Evolutionary conservation across 2,329 filamentous ascomycete genomes (phyloP), one percentile per base, ranked within the genome.

Genomic region (Alternaria ventricosa): DNA sequence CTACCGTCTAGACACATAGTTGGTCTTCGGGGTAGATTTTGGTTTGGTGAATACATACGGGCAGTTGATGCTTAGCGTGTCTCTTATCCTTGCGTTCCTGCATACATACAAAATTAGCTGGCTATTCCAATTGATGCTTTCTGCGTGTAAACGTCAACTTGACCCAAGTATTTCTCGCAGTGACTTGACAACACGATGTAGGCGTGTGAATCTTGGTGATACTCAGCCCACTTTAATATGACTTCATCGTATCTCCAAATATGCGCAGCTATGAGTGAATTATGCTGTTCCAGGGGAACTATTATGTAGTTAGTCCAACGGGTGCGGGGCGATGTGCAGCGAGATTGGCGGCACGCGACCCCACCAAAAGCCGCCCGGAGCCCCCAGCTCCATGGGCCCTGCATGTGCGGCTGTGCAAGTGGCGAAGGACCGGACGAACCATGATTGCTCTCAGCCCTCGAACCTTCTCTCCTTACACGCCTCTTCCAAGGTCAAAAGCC

Each of bases 331-430:
- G 43, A 60, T 55, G 49, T 47, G 36, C 49, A 15, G 55, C 47
- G 15, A 43, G 22, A 51, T 58, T 59, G 47, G 55, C 60, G 44
- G 49, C 56, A 60, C 18, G 49, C 60, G 56, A 63, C 60, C 60
- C 60, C 60, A 30, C 60, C 55, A 55, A 49, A 57, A 50, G 44
- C 45, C 33, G 60, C 46, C 33, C 33, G 33, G 22, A 44, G 36
- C 46, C 33, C 33, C 20, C 15, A 44, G 36, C 60, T 43, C 25
- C 49, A 45, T 22, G 56, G 23, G 43, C 60, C 56, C 56, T 60
- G 60, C 60, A 63, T 63, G 44, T 50, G 60, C 50, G 60, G 60
- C 55, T 62, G 60, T 59, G 60, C 60, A 54, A 44, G 60, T 60
- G 60, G 56, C 60, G 50, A 63, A 41, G 33, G 44, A 50, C 43